Conservation (phyloP, 306 rosid genomes). For the Carpinus viminea region DNA sequence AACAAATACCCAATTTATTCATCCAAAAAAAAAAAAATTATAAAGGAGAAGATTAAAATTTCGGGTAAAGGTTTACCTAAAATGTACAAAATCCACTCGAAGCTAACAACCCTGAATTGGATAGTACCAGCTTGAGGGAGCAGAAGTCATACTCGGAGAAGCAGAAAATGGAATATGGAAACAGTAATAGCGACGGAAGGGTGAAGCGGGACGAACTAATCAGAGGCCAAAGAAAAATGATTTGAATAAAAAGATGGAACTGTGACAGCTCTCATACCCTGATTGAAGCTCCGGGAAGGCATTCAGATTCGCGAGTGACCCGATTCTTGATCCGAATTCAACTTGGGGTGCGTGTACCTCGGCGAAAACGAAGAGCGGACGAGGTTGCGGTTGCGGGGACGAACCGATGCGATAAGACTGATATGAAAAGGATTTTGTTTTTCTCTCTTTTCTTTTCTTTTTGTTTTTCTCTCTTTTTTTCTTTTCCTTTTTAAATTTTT, state of each 20-base stretch:
- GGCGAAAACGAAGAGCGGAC: conserved; percentile 8
- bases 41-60: background rate
- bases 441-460: background rate
- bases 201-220: background rate
- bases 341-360: background rate
- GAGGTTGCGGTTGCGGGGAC: conserved; percentile 16
- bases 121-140: background rate
- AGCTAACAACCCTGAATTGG: background rate
- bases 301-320: background rate
- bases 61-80: background rate
- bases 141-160: background rate
- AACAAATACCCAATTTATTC: background rate
- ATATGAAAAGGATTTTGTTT: background rate
- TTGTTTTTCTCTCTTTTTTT: background rate
- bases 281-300: background rate
- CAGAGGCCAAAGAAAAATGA: too few species aligned
- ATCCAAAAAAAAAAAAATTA: too few species aligned
- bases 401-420: conserved; percentile 17
- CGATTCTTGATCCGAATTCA: background rate
- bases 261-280: background rate
- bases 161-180: background rate
- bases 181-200: background rate
- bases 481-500: background rate
- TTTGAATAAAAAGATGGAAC: background rate
- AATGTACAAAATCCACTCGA: background rate